Evolutionary conservation across 352 stramenopile species (phyloP), one percentile per base, ranked within the genome.

Genomic region (Thalassiosira exigua): DNA sequence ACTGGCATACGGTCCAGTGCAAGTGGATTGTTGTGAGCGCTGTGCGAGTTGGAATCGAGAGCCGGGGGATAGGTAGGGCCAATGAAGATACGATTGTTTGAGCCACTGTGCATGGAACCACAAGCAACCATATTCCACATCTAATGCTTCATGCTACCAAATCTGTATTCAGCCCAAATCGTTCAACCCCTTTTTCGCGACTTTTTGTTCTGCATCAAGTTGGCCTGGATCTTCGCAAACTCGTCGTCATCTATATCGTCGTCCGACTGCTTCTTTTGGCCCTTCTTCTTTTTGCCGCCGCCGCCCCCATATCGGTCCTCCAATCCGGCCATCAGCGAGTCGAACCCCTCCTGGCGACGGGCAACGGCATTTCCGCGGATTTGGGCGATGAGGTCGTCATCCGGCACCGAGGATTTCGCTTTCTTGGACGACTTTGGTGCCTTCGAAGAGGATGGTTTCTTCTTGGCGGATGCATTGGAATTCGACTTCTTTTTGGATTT

Each of bases 181-280:
- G 7, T 44, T 44, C 36, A 44, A 14, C 39, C 39, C 52, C 22
- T 60, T 27, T 60, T 17, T 39, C 52, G 22, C 17, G 27, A 62
- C 53, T 62, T 39, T 65, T 79, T 72, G 54, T 91, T 90, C 60
- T 88, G 86, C 53, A 81, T 76, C 54, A 88, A 54, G 60, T 79
- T 86, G 12, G 84, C 81, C 61, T 87, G 84, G 50, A 90, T 75
- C 50, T 79, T 82, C 32, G 80, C 67, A 71, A 93, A 93, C 29
- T 84, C 78, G 33, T 80, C 86, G 33, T 80, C 86, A 51, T 82
- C 75, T 14, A 14, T 14, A 58, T 89, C 79, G 39, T 87, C 82
- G 66, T 88, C 82, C 22, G 76, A 44, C 26, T 79, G 59, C 7
- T 74, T 69, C 36, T 58, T 59, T 19, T 60, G 57, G 30, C 59